Conservation (phyloP, 2,329 filamentous ascomycete species). For the Myriosclerotinia curreyana region DNA sequence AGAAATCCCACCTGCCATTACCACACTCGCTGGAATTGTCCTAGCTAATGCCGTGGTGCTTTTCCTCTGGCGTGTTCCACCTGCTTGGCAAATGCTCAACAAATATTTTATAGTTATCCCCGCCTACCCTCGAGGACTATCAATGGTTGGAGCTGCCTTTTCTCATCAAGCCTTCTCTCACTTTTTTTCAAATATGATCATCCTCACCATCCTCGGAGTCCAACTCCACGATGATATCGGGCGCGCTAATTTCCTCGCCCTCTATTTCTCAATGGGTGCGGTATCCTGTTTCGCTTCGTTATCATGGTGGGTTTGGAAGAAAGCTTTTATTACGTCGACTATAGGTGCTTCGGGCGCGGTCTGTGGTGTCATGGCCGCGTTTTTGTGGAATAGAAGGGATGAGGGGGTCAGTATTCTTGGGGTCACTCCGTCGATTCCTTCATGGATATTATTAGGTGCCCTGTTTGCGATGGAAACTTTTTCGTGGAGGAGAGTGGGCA, state of each 20-base stretch:
- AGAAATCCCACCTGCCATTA: conserved; percentile 58
- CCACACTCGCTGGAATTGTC: conserved; percentile 62
- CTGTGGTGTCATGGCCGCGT: conserved; percentile 59
- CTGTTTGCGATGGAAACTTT: conserved; percentile 50
- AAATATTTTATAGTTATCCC: conserved; percentile 64
- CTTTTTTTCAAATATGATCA: conserved; percentile 60
- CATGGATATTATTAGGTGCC: conserved; percentile 52
- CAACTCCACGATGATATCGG: conserved; percentile 68
- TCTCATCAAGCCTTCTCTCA: conserved; percentile 65
- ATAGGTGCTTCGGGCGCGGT: conserved; percentile 67
- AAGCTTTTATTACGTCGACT: conserved; percentile 47
- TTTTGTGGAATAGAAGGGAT: conserved; percentile 56
- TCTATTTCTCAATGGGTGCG: conserved; percentile 60
- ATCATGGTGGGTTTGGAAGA: conserved; percentile 41
- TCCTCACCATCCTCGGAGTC: conserved; percentile 64
- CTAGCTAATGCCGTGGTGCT: conserved; percentile 57
- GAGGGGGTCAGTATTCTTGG: conserved; percentile 58
- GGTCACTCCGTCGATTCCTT: conserved; percentile 53
- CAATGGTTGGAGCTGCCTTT: conserved; percentile 63
- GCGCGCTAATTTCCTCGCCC: conserved; percentile 64
- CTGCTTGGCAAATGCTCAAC: conserved; percentile 64
- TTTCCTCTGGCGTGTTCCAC: conserved; percentile 60
- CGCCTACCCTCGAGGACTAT: conserved; percentile 60
- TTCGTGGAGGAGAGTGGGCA: conserved; percentile 41
- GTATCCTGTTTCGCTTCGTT: conserved; percentile 60